Evolutionary conservation across 2,329 filamentous ascomycete genomes (phyloP), one percentile per base, ranked within the genome.

Genomic region (Graphium sp.): DNA sequence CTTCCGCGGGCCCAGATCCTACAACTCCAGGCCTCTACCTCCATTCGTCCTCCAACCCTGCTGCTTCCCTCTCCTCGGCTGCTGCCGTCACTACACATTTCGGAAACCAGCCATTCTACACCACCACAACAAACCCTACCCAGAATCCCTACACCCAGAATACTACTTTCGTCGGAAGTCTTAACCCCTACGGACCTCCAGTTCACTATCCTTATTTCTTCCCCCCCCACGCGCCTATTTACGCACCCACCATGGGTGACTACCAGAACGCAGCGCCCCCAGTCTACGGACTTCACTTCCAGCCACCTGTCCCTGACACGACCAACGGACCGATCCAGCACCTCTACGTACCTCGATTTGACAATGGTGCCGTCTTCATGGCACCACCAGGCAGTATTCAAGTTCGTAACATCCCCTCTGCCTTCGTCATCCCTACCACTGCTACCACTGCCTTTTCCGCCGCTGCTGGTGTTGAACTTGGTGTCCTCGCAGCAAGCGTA

Each of bases 291-390:
- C 43, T 62, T 28, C 59, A 66, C 43, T 72, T 64, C 39, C 62
- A 72, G 40, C 69, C 68, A 1, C 66, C 62, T 17, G 63, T 68
- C 11, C 64, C 66, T 4, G 63, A 69, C 37, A 69, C 66, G 11
- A 62, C 60, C 24, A 55, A 59, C 41, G 69, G 68, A 4, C 58
- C 64, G 2, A 62, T 64, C 32, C 41, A 55, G 17, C 66, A 74
- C 36, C 55, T 57, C 13, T 73, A 70, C 38, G 48, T 63, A 29
- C 67, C 69, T 35, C 65, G 63, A 24, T 55, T 52, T 38, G 66
- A 70, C 39, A 45, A 41, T 24, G 43, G 43, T 17, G 28, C 43
- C 22, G 36, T 35, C 19, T 33, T 43, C 36, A 38, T 44, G 15
- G 39, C 34, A 40, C 41, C 45, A 44, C 45, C 47, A 39, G 42